Conservation (phyloP, 495 filamentous ascomycete species). For the Bacidia rubella region DNA sequence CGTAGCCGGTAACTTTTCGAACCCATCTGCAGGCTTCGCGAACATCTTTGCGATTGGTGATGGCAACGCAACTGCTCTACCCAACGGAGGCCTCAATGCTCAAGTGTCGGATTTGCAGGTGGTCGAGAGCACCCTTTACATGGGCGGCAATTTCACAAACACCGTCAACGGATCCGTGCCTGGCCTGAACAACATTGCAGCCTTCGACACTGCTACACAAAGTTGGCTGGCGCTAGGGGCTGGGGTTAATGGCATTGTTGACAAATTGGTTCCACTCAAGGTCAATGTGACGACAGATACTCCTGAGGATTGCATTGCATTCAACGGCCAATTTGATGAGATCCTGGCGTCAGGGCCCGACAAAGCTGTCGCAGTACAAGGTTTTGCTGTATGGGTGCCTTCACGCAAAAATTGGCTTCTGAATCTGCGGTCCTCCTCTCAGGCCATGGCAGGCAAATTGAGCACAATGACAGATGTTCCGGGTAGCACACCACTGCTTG, state of each 20-base stretch:
- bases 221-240: slow-evolving; percentile 70
- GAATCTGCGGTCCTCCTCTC: slow-evolving; percentile 54
- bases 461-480: slow-evolving; percentile 51
- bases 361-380: slow-evolving; percentile 43
- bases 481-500: slow-evolving; percentile 49
- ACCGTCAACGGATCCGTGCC: slow-evolving; percentile 45
- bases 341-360: slow-evolving; percentile 53
- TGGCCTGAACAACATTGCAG: slow-evolving; percentile 59
- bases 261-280: slow-evolving; percentile 55
- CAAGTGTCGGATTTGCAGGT: slow-evolving; percentile 56
- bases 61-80: slow-evolving; percentile 44
- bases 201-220: slow-evolving; percentile 55
- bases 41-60: slow-evolving; percentile 67
- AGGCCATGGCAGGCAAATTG: slow-evolving; percentile 56
- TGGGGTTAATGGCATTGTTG: slow-evolving; percentile 73
- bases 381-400: slow-evolving; percentile 91
- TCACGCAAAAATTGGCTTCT: slow-evolving; percentile 79
- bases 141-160: slow-evolving; percentile 75
- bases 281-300: slow-evolving; percentile 62
- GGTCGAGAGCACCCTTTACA: slow-evolving; percentile 53
- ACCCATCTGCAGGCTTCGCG: slow-evolving; percentile 31
- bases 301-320: slow-evolving; percentile 57
- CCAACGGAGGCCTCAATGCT: slow-evolving; percentile 69
- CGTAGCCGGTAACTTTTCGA: slow-evolving; percentile 76
- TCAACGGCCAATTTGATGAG: slow-evolving; percentile 70